Evolutionary conservation across 108 stramenopile species (phyloP).

Genomic region (Fragilaria radians): DNA sequence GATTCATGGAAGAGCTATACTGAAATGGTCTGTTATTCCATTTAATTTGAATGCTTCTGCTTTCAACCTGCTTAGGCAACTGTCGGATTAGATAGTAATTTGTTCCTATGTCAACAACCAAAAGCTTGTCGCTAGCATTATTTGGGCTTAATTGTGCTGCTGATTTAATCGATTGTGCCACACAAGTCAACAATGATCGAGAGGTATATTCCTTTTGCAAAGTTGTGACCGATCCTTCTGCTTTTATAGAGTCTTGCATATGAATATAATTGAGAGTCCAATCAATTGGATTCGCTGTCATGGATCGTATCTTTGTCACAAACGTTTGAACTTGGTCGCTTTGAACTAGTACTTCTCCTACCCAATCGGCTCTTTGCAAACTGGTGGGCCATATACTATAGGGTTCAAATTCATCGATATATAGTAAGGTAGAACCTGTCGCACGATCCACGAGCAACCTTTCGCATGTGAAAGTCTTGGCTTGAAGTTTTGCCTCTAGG

Average conservation of each 20-base stretch:
- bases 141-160: slow-evolving; percentile 28
- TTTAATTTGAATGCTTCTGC: not conserved
- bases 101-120: slow-evolving; percentile 31
- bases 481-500: slow-evolving; percentile 35
- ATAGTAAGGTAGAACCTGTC: slow-evolving; percentile 34
- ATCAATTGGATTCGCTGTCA: slow-evolving; percentile 1
- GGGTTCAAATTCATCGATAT: slow-evolving; percentile 8
- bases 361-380: slow-evolving; percentile 35
- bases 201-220: slow-evolving; percentile 23
- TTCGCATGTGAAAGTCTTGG: not conserved
- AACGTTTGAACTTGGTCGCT: not conserved
- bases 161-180: slow-evolving; percentile 36
- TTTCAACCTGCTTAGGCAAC: not conserved
- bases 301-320: not conserved
- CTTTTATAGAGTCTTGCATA: slow-evolving; percentile 1
- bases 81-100: slow-evolving; percentile 10
- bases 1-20: slow-evolving; percentile 64
- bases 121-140: slow-evolving; percentile 7
- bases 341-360: slow-evolving; percentile 29
- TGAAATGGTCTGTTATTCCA: slow-evolving; percentile 65
- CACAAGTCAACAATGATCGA: slow-evolving; percentile 40
- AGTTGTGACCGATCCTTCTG: not conserved
- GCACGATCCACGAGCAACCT: slow-evolving; percentile 28
- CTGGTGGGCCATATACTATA: slow-evolving; percentile 20
- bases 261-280: slow-evolving; percentile 30